Conservation (phyloP, 2,329 filamentous ascomycete species). For the Claviceps maximensis region DNA sequence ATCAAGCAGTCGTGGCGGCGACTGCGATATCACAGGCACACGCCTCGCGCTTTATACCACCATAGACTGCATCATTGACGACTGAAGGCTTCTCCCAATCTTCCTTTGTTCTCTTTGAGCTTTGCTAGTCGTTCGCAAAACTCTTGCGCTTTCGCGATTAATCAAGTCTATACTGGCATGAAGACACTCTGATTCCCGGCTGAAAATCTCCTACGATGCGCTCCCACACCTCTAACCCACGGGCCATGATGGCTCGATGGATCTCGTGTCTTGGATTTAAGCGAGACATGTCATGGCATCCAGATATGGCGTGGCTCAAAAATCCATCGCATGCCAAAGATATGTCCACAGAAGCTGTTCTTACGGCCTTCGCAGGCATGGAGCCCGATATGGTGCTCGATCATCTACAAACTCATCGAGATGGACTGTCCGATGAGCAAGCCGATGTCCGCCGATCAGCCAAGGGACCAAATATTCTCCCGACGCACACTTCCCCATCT, state of each 20-base stretch:
- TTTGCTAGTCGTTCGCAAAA: background rate
- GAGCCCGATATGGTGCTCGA: constrained; percentile 8
- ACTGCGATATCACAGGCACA: constrained; percentile 4
- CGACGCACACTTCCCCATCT: constrained; percentile 14
- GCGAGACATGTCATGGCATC: constrained; percentile 1
- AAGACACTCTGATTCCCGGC: constrained; percentile 1
- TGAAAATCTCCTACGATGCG: constrained; percentile 3
- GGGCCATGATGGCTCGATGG: background rate
- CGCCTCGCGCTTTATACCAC: constrained; percentile 6
- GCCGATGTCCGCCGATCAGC: constrained; percentile 10
- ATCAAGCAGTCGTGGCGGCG: constrained; percentile 10
- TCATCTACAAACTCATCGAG: constrained; percentile 10
- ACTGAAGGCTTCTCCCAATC: background rate
- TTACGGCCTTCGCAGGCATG: constrained; percentile 11
- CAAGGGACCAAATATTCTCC: constrained; percentile 13
- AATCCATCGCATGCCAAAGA: constrained; percentile 7
- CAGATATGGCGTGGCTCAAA: constrained; percentile 5
- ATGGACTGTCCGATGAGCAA: constrained; percentile 12
- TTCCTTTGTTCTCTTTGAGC: background rate
- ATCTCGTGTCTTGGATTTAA: background rate
- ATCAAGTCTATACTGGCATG: constrained; percentile 5
- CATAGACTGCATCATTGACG: constrained; percentile 4
- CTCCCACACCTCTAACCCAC: background rate
- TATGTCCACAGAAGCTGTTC: constrained; percentile 9
- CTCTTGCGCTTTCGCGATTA: background rate